A percentile compares a stretch with the other conserved stretches of the same genome.
Evolutionary conservation across 805 yeast genomes (phyloP).

Genomic region (Saccharomyces eubayanus): DNA sequence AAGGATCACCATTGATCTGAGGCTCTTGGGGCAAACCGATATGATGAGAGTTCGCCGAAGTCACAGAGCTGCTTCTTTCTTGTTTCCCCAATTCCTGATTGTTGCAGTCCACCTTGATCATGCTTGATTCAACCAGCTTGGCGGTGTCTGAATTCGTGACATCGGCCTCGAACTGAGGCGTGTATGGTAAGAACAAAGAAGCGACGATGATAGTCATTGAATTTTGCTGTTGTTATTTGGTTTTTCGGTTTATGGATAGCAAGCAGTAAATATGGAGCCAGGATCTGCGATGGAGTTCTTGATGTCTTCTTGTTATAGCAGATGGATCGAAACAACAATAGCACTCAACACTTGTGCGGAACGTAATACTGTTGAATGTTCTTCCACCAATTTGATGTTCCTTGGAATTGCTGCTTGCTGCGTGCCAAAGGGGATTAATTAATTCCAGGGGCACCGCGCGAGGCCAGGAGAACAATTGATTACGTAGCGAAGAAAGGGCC

Average conservation of each 20-base stretch:
- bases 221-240: neutral
- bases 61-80: conserved; percentile 20
- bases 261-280: neutral
- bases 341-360: neutral
- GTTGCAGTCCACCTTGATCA: conserved; percentile 16
- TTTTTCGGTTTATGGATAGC: neutral
- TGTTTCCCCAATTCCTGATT: conserved; percentile 10
- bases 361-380: neutral
- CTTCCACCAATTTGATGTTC: neutral
- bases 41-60: conserved; percentile 16
- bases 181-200: conserved; percentile 63
- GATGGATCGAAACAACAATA: neutral
- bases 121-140: conserved; percentile 23
- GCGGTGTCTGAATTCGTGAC: conserved; percentile 27
- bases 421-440: neutral
- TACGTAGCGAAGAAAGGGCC: neutral
- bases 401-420: neutral
- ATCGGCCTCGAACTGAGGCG: conserved; percentile 46
- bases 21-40: conserved; percentile 10
- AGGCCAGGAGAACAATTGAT: neutral
- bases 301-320: neutral
- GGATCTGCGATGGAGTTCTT: neutral
- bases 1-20: conserved; percentile 7
- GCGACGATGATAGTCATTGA: conserved; percentile 59
- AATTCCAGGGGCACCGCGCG: neutral